Percentiles rank a stretch among this genome's conserved stretches.
Conservation (phyloP, 2,329 filamentous ascomycete species). For the Aspergillus tamarii region DNA sequence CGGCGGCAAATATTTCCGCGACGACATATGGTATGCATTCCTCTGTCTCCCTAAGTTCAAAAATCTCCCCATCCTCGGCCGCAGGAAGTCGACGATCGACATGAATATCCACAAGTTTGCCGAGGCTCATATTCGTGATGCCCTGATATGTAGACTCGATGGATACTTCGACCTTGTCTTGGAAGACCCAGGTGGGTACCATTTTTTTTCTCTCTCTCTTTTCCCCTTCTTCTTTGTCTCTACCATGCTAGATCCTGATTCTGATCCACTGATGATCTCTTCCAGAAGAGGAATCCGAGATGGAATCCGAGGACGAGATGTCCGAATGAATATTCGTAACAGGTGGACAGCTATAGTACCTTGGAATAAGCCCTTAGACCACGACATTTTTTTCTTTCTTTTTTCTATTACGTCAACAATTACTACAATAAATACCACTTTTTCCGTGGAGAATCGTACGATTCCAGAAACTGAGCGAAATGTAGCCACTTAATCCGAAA, state of each 20-base stretch:
- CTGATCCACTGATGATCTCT: background rate
- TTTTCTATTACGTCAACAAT: background rate
- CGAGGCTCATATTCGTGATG: constrained; percentile 34
- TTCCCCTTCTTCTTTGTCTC: background rate
- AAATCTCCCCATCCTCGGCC: constrained; percentile 34
- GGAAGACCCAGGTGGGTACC: constrained; percentile 20
- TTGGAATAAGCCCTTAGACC: too few relatives aligned
- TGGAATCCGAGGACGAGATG: background rate
- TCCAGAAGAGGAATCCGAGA: background rate
- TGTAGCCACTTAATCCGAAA: background rate
- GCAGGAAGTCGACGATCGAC: constrained; percentile 29
- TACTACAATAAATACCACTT: too few relatives aligned
- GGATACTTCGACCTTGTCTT: constrained; percentile 31
- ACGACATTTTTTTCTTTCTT: too few relatives aligned
- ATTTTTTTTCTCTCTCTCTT: background rate
- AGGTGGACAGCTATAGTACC: too few relatives aligned
- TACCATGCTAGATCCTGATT: too few relatives aligned
- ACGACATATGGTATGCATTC: constrained; percentile 30
- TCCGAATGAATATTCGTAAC: background rate
- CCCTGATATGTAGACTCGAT: constrained; percentile 17
- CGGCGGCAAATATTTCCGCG: constrained; percentile 34
- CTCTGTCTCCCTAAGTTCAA: constrained; percentile 31
- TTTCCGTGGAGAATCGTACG: too few relatives aligned
- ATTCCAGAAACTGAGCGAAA: background rate
- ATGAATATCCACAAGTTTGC: constrained; percentile 29